Percentiles rank a stretch among this genome's conserved stretches.
These are phyloP conservation scores for Tulasnella sp. DNA, from an alignment of 768 basidiomycete genomes.

Conservation along the genomic window DNA sequence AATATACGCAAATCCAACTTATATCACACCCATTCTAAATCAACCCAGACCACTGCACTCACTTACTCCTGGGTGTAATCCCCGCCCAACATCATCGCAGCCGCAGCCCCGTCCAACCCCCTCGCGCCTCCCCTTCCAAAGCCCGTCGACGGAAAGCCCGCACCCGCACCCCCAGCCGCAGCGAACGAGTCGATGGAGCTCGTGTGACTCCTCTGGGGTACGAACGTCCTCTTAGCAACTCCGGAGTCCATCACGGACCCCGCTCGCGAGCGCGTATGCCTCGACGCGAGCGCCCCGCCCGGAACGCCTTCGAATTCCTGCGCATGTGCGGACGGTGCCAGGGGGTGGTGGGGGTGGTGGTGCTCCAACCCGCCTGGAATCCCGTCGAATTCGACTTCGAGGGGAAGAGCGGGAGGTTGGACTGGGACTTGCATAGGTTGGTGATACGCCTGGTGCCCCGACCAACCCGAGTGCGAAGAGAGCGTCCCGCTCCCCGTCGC, in stretches of 20 bases:
- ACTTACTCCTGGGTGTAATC: too few species aligned
- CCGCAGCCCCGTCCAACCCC: neutral
- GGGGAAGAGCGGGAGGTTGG: neutral
- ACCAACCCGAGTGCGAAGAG: neutral
- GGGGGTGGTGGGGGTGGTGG: too few species aligned
- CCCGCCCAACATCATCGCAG: neutral
- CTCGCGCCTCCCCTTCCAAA: neutral
- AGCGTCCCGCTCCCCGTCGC: neutral
- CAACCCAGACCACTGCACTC: too few species aligned
- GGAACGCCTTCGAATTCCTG: constrained; percentile 1
- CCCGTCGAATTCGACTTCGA: neutral
- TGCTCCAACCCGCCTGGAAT: neutral
- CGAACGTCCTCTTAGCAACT: neutral
- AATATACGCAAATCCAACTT: too few species aligned
- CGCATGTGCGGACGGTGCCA: neutral
- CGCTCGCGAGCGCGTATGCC: neutral
- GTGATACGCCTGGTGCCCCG: neutral
- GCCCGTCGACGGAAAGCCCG: neutral
- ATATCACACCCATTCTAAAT: too few species aligned
- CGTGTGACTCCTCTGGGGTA: neutral
- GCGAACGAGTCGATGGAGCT: neutral
- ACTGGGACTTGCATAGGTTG: neutral
- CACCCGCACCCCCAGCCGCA: too few species aligned
- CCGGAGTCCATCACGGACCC: neutral
- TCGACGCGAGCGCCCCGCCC: neutral